Evolutionary conservation across 495 filamentous ascomycete genomes (phyloP).

Genomic region (Penicillium cataractarum): DNA sequence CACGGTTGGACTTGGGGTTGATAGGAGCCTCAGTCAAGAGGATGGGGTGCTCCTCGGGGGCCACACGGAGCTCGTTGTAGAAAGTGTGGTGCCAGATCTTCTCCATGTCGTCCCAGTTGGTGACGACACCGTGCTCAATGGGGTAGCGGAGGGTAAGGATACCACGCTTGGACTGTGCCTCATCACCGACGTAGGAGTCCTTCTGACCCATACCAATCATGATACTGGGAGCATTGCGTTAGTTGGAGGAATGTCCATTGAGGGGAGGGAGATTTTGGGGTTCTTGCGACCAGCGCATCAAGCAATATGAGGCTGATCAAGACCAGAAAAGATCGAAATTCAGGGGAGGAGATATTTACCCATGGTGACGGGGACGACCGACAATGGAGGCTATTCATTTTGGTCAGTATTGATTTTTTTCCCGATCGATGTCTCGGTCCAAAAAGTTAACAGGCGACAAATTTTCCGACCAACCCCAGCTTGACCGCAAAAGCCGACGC

Average conservation of each 20-base stretch:
- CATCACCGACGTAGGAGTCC: constrained; percentile 99
- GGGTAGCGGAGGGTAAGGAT: constrained; percentile 99
- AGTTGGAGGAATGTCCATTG: constrained; percentile 27
- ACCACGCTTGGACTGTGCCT: constrained; percentile 99
- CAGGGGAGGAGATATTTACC: constrained; percentile 62
- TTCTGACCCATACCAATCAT: constrained; percentile 99
- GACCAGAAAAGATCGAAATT: constrained; percentile 28
- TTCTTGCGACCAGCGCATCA: background rate
- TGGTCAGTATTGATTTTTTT: constrained; percentile 27
- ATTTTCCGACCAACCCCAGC: constrained; percentile 3
- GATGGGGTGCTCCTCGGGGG: constrained; percentile 99
- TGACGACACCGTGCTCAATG: constrained; percentile 99
- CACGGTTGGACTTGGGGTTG: constrained; percentile 99
- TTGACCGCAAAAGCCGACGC: constrained; percentile 26
- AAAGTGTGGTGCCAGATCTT: constrained; percentile 99
- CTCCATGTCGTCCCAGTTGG: constrained; percentile 99
- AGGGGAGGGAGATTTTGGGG: background rate
- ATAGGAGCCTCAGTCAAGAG: constrained; percentile 98
- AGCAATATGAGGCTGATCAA: constrained; percentile 20
- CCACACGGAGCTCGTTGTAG: constrained; percentile 99
- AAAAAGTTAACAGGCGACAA: background rate
- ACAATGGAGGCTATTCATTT: constrained; percentile 85
- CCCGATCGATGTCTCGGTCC: background rate
- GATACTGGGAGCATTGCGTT: constrained; percentile 65
- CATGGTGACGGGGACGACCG: constrained; percentile 99